These are phyloP conservation scores for Phytophthora parvispora DNA, from an alignment of 352 stramenopile species.

Conservation along the genomic window DNA sequence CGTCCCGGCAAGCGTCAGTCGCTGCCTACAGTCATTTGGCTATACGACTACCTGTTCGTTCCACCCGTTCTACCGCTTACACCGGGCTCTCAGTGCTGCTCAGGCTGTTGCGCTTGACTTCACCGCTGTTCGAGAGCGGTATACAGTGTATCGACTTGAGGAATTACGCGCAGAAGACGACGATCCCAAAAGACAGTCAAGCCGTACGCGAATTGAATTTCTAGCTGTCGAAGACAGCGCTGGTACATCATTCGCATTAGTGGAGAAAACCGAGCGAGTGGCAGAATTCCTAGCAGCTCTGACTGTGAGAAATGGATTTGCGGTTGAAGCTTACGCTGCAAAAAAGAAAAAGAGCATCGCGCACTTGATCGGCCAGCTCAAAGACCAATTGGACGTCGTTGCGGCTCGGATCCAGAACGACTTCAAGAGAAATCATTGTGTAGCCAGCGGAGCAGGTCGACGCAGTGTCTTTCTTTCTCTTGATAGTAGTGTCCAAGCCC, in stretches of 20 bases:
- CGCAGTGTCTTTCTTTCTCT: constrained; percentile 20
- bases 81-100: constrained; percentile 24
- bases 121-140: constrained; percentile 27
- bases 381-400: constrained; percentile 10
- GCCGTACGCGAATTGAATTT: constrained; percentile 40
- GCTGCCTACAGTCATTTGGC: constrained; percentile 29
- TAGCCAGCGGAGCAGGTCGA: neutral
- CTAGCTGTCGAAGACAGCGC: neutral
- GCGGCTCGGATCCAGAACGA: constrained; percentile 21
- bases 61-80: constrained; percentile 67
- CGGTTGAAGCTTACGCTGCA: neutral
- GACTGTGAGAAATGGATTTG: neutral
- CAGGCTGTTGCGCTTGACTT: constrained; percentile 29
- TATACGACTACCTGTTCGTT: constrained; percentile 48
- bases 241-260: constrained; percentile 5
- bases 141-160: constrained; percentile 29
- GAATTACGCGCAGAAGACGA: constrained; percentile 4
- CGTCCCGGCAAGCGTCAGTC: neutral
- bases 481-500: neutral
- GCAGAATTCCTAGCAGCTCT: constrained; percentile 28
- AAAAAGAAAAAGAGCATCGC: constrained; percentile 40
- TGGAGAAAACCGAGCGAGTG: constrained; percentile 41
- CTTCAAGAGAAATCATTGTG: constrained; percentile 32
- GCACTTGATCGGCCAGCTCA: constrained; percentile 23
- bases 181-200: neutral